Percentiles rank a stretch among this genome's conserved stretches.
phyloP scores from a whole-genome alignment of 2,329 filamentous ascomycete genomes.

The Phaeophleospora eucalypticola region DNA sequence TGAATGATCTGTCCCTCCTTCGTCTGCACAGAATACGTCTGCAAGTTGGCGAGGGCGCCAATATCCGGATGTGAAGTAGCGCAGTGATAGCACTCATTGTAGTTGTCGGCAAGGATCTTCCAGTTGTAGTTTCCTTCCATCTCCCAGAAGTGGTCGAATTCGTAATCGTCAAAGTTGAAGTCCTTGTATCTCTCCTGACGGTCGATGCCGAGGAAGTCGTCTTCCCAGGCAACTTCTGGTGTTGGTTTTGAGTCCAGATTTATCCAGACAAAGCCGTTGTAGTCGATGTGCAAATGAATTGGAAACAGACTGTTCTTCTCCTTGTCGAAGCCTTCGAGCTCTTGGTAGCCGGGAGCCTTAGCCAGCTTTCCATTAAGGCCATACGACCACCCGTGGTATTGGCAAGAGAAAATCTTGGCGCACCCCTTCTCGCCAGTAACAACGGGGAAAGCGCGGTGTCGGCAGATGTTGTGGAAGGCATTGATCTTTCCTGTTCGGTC shows the following conservation, averaged over 20 bases:
- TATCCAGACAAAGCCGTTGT: conserved; percentile 55
- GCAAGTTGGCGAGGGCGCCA: conserved; percentile 53
- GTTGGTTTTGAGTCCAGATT: conserved; percentile 50
- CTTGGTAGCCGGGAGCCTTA: conserved; percentile 58
- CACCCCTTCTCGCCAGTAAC: conserved; percentile 48
- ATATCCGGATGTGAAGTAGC: conserved; percentile 57
- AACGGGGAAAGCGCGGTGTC: conserved; percentile 59
- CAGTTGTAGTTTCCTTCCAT: conserved; percentile 57
- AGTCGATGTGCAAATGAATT: conserved; percentile 53
- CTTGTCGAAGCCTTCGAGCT: conserved; percentile 54
- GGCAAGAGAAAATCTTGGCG: conserved; percentile 53
- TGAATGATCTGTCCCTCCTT: conserved; percentile 51
- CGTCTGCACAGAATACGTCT: conserved; percentile 52
- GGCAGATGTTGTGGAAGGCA: conserved; percentile 60
- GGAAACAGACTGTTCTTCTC: conserved; percentile 53
- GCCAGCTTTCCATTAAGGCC: conserved; percentile 54
- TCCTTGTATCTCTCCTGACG: conserved; percentile 42
- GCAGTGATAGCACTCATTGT: conserved; percentile 65
- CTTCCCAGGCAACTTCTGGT: conserved; percentile 49
- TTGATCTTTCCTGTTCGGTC: conserved; percentile 52
- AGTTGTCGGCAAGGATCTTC: conserved; percentile 61
- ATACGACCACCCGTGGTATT: conserved; percentile 62
- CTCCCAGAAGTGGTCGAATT: conserved; percentile 56
- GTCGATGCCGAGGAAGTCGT: conserved; percentile 51
- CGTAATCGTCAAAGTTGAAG: conserved; percentile 52